Evolutionary conservation across 1,284 basidiomycete genomes (phyloP).

Genomic region (Paramarasmius palmivorus): DNA sequence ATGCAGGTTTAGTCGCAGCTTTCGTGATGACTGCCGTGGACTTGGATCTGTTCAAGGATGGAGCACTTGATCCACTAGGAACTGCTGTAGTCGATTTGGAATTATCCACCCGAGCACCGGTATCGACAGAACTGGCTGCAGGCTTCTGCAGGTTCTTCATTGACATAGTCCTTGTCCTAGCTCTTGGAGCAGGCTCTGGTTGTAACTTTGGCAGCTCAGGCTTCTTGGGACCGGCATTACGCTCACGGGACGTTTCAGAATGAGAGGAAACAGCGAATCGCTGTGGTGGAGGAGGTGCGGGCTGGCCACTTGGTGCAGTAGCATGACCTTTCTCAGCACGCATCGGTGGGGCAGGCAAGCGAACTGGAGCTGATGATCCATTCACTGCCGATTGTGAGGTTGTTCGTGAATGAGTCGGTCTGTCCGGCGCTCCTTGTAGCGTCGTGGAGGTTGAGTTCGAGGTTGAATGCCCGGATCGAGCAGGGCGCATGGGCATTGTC

Average conservation of each 20-base stretch:
- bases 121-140: background rate
- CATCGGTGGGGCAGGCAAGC: background rate
- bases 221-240: constrained; percentile 1
- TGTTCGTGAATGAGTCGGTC: background rate
- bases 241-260: background rate
- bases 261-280: constrained; percentile 1
- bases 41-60: background rate
- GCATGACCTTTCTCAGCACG: constrained; percentile 3
- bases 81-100: background rate
- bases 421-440: background rate
- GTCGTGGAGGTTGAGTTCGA: background rate
- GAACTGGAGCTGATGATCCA: constrained; percentile 4
- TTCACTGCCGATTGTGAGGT: background rate
- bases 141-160: constrained; percentile 2
- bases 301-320: background rate
- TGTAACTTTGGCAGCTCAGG: constrained; percentile 8
- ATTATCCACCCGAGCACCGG: background rate
- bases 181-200: constrained; percentile 3
- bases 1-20: no score
- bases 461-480: background rate
- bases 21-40: no score
- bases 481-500: background rate
- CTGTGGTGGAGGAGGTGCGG: constrained; percentile 5
- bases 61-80: background rate
- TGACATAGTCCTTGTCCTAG: background rate